Evolutionary conservation across 495 filamentous ascomycete species (phyloP), one percentile per base, ranked within the genome.

Genomic region (Jackrogersella multiformis): DNA sequence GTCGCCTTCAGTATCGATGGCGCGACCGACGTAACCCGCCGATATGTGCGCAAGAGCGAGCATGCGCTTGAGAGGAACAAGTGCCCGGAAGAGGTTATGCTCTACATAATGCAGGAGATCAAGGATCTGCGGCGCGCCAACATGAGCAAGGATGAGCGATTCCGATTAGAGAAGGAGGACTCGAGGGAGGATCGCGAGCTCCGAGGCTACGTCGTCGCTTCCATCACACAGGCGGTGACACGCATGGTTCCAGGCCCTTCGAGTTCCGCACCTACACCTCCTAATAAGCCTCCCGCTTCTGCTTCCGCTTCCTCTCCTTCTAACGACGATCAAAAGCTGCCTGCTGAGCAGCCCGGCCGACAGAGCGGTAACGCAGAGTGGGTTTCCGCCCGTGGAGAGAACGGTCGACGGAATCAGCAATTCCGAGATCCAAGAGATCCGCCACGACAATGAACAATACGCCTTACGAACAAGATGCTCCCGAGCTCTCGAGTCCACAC

Each of bases 1-100:
- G 88, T 99, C 61, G 95, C 95, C 36, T 99, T 99, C 77, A 96
- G 92, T 35, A 92, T 90, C 64, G 95, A 99, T 66, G 95, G 95
- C 38, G 94, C 92, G 28, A 94, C 90, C 57, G 95, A 99, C 75
- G 95, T 99, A 23, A 99, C 95, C 10, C 88, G 94, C 13, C 90
- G 95, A 64, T 99, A 99, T 70, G 92, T 97, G 28, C 93, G 94
- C 64, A 94, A 91, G 77, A 77, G 82, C 23, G 88, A 88, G 65
- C 85, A 93, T 69, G 89, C 89, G n/a, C 77, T 84, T 10, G 86
- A 90, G 32, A 89, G 95, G 57, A 90, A 78, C 62, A 84, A 86
- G 44, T 89, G 88, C 36, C 87, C 96, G 0, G 95, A 99, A 77
- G 92, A 95, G 60, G 94, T 97, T 4, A 81, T 98, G 24, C 81